A percentile compares a stretch with the other conserved stretches of the same genome.
phyloP scores from a whole-genome alignment of 2,329 filamentous ascomycete species.

The Leptodontidium sp. region DNA sequence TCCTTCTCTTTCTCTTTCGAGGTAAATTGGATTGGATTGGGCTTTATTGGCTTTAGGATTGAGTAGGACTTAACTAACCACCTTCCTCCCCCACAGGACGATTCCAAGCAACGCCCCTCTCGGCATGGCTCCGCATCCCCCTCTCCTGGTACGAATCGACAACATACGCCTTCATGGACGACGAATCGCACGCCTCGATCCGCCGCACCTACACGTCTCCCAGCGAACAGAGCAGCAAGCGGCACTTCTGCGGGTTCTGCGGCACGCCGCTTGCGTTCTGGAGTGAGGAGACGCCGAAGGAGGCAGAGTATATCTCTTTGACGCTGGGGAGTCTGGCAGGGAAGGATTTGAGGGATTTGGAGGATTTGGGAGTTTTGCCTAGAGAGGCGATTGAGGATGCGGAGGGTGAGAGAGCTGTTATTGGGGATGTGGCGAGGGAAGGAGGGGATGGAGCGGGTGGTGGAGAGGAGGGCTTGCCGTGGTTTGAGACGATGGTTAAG shows the following conservation, averaged over 20 bases:
- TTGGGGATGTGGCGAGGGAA: slow-evolving; percentile 35
- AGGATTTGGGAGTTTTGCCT: slow-evolving; percentile 78
- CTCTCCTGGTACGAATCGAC: slow-evolving; percentile 81
- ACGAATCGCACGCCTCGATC: slow-evolving; percentile 76
- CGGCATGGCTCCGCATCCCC: slow-evolving; percentile 84
- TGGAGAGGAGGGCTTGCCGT: slow-evolving; percentile 69
- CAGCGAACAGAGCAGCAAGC: slow-evolving; percentile 63
- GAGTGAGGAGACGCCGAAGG: slow-evolving; percentile 74
- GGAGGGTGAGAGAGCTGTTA: slow-evolving; percentile 41
- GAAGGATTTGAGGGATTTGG: slow-evolving; percentile 75
- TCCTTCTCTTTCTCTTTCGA: not conserved
- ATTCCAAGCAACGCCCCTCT: slow-evolving; percentile 75
- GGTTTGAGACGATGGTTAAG: slow-evolving; percentile 85
- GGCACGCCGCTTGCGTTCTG: slow-evolving; percentile 86
- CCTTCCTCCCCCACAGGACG: slow-evolving; percentile 57
- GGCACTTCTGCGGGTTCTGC: slow-evolving; percentile 91
- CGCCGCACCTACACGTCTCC: slow-evolving; percentile 71
- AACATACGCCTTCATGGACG: slow-evolving; percentile 78
- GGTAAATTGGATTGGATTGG: not conserved
- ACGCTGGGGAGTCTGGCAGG: slow-evolving; percentile 79
- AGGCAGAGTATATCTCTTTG: slow-evolving; percentile 81
- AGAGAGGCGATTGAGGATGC: slow-evolving; percentile 51
- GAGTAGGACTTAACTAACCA: slow-evolving; percentile 5
- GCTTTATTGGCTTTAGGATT: not conserved
- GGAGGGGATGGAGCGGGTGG: slow-evolving; percentile 34